These are phyloP conservation scores for Metschnikowia gelsemii DNA, from an alignment of 805 yeast species.

Conservation along the genomic window DNA sequence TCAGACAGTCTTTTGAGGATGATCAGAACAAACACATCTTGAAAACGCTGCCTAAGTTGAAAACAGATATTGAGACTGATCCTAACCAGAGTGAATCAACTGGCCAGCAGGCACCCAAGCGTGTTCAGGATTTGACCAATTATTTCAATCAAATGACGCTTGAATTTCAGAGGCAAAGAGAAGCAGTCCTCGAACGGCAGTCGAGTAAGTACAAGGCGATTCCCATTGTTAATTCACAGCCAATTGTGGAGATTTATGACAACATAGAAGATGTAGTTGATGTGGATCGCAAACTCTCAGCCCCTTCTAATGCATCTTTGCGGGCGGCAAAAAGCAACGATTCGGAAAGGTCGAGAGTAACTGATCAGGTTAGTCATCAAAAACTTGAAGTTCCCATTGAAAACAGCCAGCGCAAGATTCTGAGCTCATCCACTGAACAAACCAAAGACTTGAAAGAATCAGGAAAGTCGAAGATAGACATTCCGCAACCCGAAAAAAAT, in stretches of 20 bases:
- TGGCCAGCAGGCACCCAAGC: constrained; percentile 21
- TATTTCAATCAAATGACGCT: constrained; percentile 74
- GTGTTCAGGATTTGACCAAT: constrained; percentile 63
- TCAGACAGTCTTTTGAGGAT: constrained; percentile 21
- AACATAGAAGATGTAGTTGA: constrained; percentile 87
- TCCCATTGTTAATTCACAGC: constrained; percentile 73
- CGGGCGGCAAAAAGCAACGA: constrained; percentile 1
- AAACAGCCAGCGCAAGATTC: not conserved
- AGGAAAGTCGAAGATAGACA: constrained; percentile 22
- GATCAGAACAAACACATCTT: constrained; percentile 16
- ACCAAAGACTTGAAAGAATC: constrained; percentile 4
- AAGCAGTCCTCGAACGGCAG: constrained; percentile 60
- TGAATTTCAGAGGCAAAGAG: constrained; percentile 88
- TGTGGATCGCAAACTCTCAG: constrained; percentile 26
- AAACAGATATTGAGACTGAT: constrained; percentile 10
- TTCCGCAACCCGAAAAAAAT: constrained; percentile 58
- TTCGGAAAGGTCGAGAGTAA: not conserved
- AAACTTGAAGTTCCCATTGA: not conserved
- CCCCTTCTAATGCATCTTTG: constrained; percentile 1
- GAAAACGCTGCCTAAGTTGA: constrained; percentile 12
- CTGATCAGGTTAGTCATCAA: not conserved
- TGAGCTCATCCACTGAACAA: not conserved
- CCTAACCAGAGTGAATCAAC: constrained; percentile 2
- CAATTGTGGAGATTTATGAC: constrained; percentile 87
- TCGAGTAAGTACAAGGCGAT: constrained; percentile 63